Evolutionary conservation across 2,329 filamentous ascomycete species (phyloP).

Genomic region (Verticillium nonalfalfae): DNA sequence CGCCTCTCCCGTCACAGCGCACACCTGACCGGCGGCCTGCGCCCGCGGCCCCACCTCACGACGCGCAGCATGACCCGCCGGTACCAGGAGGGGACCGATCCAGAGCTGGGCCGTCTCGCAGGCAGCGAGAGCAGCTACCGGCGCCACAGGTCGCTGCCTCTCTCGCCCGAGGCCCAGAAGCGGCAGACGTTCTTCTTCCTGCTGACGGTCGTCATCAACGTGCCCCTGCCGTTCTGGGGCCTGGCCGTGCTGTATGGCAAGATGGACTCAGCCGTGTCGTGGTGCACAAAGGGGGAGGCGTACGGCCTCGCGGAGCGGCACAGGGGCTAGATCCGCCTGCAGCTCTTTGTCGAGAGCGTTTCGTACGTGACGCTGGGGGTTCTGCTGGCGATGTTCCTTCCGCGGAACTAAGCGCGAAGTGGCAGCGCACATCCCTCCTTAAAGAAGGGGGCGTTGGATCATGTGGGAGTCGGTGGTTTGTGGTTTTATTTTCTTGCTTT

Average conservation of each 20-base stretch:
- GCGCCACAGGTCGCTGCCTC: background rate
- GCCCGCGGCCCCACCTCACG: background rate
- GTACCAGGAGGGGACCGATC: background rate
- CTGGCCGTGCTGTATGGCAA: slow-evolving; percentile 35
- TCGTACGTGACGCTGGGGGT: background rate
- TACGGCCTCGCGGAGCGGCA: slow-evolving; percentile 22
- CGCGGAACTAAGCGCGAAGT: background rate
- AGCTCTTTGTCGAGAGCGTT: background rate
- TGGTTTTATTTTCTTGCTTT: background rate
- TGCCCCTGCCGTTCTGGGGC: slow-evolving; percentile 40
- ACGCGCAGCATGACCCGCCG: background rate
- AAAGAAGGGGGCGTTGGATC: no score
- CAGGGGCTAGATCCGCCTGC: background rate
- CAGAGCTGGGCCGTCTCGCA: background rate
- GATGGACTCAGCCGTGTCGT: slow-evolving; percentile 38
- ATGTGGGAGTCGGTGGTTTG: no score
- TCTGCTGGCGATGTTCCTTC: background rate
- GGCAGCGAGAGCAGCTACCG: background rate
- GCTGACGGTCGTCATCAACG: slow-evolving; percentile 27
- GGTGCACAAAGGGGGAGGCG: slow-evolving; percentile 41
- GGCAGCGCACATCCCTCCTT: background rate
- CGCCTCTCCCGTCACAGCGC: background rate
- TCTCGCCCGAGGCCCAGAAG: slow-evolving; percentile 18
- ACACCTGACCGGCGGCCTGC: background rate
- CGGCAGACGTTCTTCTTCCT: slow-evolving; percentile 30